phyloP scores from a whole-genome alignment of 225 moss, liverwort and hornwort genomes.

The Climacium dendroides region DNA sequence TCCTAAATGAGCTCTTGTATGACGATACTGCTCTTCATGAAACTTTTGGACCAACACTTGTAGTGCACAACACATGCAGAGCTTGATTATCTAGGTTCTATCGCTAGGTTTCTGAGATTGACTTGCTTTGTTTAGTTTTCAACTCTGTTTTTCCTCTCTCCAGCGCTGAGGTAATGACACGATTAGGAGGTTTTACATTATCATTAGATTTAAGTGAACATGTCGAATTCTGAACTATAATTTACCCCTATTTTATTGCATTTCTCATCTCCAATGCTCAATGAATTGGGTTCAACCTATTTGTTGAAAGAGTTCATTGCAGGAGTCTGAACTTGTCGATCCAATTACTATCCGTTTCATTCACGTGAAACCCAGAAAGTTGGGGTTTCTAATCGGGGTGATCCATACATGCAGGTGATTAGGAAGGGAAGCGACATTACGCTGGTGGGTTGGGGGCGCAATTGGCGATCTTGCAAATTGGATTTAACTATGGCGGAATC shows the following conservation, averaged over 20 bases:
- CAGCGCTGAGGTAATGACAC: slow-evolving; percentile 52
- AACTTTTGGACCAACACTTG: too few relatives aligned
- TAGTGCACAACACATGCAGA: too few relatives aligned
- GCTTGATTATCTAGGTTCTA: too few relatives aligned
- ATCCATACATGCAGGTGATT: slow-evolving; percentile 33
- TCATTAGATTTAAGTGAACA: neutral
- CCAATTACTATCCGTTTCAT: neutral
- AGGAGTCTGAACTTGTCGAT: neutral
- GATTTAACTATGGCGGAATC: slow-evolving; percentile 7
- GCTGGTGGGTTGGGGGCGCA: slow-evolving; percentile 93
- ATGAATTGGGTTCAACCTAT: too few relatives aligned
- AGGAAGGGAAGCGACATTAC: slow-evolving; percentile 86
- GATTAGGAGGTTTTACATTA: neutral
- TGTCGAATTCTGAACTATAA: neutral
- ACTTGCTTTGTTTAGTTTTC: too few relatives aligned
- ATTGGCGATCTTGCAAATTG: slow-evolving; percentile 1
- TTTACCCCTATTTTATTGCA: neutral
- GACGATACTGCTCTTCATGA: too few relatives aligned
- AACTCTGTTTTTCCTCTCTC: slow-evolving; percentile 52
- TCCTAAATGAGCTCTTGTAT: too few relatives aligned
- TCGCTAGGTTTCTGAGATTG: too few relatives aligned
- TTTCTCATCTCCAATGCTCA: neutral
- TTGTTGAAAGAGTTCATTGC: neutral
- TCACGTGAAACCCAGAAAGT: neutral
- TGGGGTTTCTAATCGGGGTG: neutral